Percentiles rank a stretch among this genome's conserved stretches.
Evolutionary conservation across 331 rosid species (phyloP).

Genomic region (Malus hybrid): DNA sequence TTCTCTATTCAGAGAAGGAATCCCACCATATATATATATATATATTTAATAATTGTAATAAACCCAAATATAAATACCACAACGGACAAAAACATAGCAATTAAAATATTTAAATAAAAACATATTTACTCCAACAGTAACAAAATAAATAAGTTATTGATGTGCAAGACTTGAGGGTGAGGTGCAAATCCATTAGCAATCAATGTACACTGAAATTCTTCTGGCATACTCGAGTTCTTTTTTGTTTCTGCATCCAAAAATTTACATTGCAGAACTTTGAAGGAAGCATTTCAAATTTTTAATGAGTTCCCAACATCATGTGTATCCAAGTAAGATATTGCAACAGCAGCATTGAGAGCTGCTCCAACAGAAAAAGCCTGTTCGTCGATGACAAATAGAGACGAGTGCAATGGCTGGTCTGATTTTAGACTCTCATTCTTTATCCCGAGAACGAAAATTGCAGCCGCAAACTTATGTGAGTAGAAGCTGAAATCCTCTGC

Average conservation of each 20-base stretch:
- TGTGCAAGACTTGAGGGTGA: background rate
- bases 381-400: conserved; percentile 37
- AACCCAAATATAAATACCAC: no score
- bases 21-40: no score
- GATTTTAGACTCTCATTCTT: conserved; percentile 33
- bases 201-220: background rate
- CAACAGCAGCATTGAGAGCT: conserved; percentile 44
- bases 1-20: no score
- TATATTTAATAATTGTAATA: no score
- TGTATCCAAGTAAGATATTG: conserved; percentile 38
- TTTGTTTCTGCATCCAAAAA: background rate
- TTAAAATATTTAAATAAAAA: no score
- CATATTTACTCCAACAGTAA: no score
- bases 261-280: background rate
- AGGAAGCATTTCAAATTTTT: background rate
- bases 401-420: conserved; percentile 27
- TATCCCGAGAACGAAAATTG: conserved; percentile 35
- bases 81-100: no score
- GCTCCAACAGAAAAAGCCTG: conserved; percentile 46
- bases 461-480: conserved; percentile 31
- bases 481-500: conserved; percentile 54
- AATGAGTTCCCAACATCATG: background rate
- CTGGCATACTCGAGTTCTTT: background rate
- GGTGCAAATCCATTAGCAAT: background rate
- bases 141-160: background rate